phyloP scores from a whole-genome alignment of 139 green algal species.

The Pleodorina starrii region DNA sequence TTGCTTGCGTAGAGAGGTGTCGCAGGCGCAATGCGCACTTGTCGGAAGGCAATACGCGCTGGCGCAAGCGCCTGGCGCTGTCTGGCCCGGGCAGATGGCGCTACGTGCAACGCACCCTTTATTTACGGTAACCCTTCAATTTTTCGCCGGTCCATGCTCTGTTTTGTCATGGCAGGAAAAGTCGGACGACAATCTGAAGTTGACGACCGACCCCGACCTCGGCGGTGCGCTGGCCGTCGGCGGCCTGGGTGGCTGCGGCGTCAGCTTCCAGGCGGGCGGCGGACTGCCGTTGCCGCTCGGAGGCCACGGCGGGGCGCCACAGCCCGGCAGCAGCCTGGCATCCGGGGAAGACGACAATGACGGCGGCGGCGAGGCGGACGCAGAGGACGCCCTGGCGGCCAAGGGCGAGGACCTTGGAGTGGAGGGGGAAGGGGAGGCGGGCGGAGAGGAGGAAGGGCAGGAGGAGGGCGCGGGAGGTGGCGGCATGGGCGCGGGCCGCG shows the following conservation, averaged over 20 bases:
- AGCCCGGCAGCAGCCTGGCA: slow-evolving; percentile 27
- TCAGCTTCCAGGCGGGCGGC: neutral
- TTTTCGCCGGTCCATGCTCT: too few relatives aligned
- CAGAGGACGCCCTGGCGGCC: slow-evolving; percentile 13
- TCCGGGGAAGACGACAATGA: slow-evolving; percentile 49
- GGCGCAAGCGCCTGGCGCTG: too few relatives aligned
- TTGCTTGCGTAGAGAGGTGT: too few relatives aligned
- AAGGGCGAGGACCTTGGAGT: slow-evolving; percentile 33
- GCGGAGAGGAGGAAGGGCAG: neutral
- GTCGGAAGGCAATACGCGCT: too few relatives aligned
- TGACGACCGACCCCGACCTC: slow-evolving; percentile 14
- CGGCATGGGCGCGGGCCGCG: neutral
- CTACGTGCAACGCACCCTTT: too few relatives aligned
- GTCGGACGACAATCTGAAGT: slow-evolving; percentile 44
- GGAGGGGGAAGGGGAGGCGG: slow-evolving; percentile 39
- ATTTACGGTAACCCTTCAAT: too few relatives aligned
- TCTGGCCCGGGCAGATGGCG: too few relatives aligned
- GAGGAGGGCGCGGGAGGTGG: neutral
- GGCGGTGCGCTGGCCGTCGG: neutral
- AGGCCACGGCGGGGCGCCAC: too few relatives aligned
- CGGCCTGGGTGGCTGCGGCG: neutral
- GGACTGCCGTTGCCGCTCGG: neutral
- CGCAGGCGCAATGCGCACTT: too few relatives aligned
- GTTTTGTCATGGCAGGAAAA: too few relatives aligned
- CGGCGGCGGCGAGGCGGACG: neutral